Percentiles rank a stretch among this genome's conserved stretches.
Conservation (phyloP, 2,329 filamentous ascomycete species). For the Laburnicola sp. region DNA sequence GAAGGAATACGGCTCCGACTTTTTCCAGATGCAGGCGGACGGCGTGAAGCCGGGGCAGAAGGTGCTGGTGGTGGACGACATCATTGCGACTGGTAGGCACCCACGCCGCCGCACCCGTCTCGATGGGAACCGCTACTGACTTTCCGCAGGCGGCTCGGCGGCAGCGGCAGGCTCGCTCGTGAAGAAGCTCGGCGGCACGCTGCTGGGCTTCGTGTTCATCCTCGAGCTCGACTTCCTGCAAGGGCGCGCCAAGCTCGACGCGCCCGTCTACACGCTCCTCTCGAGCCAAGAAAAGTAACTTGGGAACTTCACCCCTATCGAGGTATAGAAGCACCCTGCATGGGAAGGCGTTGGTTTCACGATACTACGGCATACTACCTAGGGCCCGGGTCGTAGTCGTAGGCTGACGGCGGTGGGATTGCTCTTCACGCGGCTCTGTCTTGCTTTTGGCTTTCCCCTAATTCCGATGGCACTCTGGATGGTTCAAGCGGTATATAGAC, state of each 20-base stretch:
- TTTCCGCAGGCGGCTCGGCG: conserved; percentile 77
- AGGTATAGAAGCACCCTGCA: conserved; percentile 10
- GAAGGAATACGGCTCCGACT: conserved; percentile 96
- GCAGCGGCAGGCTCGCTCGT: conserved; percentile 85
- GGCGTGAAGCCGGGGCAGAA: conserved; percentile 83
- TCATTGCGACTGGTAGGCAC: conserved; percentile 90
- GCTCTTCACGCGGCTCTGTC: background rate
- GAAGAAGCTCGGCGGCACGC: conserved; percentile 78
- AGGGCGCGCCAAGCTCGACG: conserved; percentile 84
- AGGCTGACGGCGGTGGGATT: background rate
- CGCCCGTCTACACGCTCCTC: conserved; percentile 81
- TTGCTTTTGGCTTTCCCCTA: background rate
- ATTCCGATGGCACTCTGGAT: background rate
- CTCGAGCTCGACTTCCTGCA: conserved; percentile 93
- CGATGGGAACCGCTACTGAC: conserved; percentile 12
- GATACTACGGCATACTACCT: conserved; percentile 10
- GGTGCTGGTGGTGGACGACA: conserved; percentile 93
- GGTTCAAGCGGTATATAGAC: conserved; percentile 6
- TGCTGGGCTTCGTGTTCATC: conserved; percentile 91
- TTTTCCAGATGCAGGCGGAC: conserved; percentile 93
- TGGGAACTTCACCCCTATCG: background rate
- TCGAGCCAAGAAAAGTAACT: conserved; percentile 58
- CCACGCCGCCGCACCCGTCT: background rate
- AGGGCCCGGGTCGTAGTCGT: background rate
- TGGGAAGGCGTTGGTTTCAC: conserved; percentile 14